phyloP scores from a whole-genome alignment of 2,329 filamentous ascomycete species.

The Colletotrichum destructivum region DNA sequence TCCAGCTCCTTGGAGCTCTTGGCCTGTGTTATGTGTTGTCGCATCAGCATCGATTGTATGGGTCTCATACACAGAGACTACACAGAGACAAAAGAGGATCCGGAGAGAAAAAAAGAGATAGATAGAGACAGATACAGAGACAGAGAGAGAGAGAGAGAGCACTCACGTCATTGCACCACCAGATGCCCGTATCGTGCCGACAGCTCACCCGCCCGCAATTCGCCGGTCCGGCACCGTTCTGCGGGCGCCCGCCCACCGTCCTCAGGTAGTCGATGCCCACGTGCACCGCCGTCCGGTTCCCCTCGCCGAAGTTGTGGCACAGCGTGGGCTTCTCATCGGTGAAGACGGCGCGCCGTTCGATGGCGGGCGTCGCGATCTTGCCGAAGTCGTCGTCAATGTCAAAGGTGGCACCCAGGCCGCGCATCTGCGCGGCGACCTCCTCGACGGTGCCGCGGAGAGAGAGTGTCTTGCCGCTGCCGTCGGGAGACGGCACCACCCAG shows the following conservation, averaged over 20 bases:
- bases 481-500: conserved; percentile 16
- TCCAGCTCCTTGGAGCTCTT: conserved; percentile 14
- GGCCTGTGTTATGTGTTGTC: conserved; percentile 1
- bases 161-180: conserved; percentile 34
- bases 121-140: neutral
- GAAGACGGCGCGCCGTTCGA: conserved; percentile 10
- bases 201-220: conserved; percentile 37
- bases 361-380: neutral
- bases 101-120: too few species aligned
- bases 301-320: conserved; percentile 28
- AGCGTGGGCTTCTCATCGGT: neutral
- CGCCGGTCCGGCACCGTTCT: conserved; percentile 26
- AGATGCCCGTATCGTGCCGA: conserved; percentile 19
- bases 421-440: conserved; percentile 14
- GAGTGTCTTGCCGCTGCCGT: conserved; percentile 20
- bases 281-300: conserved; percentile 18
- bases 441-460: conserved; percentile 19
- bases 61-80: too few species aligned
- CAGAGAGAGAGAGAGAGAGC: too few species aligned
- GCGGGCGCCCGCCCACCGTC: conserved; percentile 16
- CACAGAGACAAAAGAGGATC: neutral
- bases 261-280: conserved; percentile 21
- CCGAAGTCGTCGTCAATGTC: neutral
- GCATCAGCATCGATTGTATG: too few species aligned
- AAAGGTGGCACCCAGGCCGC: neutral